Evolutionary conservation across 805 yeast species (phyloP), one percentile per base, ranked within the genome.

Genomic region (Myxozyma neglecta): DNA sequence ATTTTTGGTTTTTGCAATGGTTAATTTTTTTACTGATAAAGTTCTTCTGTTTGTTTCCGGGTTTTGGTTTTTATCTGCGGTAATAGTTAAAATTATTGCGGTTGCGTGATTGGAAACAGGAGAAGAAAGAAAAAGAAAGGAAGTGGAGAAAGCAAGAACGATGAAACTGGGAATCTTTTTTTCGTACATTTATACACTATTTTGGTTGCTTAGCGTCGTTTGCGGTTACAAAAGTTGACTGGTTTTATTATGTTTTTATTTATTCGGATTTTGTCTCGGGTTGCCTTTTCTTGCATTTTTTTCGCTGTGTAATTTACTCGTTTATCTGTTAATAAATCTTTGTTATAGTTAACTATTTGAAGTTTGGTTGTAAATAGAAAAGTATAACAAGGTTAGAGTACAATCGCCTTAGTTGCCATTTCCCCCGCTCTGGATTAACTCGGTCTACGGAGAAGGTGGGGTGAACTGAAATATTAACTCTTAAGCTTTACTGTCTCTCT

Each of bases 211-310:
- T 35, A 24, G 29, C 29, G 32, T 45, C 20, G 49, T 45, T 34
- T 43, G 32, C 34, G 55, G 29, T 40, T 40, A 40, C 29, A 51
- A 51, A 51, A 40, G 46, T 51, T 51, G 29, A 39, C 24, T 51
- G 54, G n/a, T 39, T 51, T 51, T 20, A 10, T 29, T n/a, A 18
- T 43, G 2, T 43, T 43, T 43, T 52, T 14, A 20, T n/a, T 43
- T 43, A n/a, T 32, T 53, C 44, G 32, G 14, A 6, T 53, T n/a
- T 37, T 18, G 24, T 43, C 46, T 43, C 11, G 32, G n/a, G 20
- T 53, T 35, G 54, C 34, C 29, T 37, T 50, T 42, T 32, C 50
- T 44, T 53, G 50, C 56, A 53, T 51, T 11, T 39, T 48, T 20
- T 35, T 35, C n/a, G 29, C 40, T 48, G 46, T 48, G 20, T 48